Base-by-base conservation (phyloP, 352 stramenopile species). In the Phytophthora colocasiae region DNA sequence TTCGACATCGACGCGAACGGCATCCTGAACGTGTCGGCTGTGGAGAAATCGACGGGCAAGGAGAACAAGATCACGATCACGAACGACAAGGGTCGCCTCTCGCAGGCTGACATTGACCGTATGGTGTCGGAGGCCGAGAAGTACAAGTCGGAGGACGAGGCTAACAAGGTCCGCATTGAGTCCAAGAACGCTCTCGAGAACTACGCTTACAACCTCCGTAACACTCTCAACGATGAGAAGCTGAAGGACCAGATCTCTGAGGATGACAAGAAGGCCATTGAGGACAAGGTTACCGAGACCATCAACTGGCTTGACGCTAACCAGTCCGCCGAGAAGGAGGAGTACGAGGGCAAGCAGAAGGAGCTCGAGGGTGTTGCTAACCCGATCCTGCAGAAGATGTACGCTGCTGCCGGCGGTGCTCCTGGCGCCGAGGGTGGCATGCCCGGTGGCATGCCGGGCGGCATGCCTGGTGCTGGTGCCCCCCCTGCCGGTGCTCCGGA, bases 271-370 rank as follows among this genome's bases (percentile, higher is more conserved):
- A 87, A 91, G 62, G 64, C 51, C 4, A 71, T 89, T 15, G 74
- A 91, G 24, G 90, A 97, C 64, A 95, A 97, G 64, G 94, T 99
- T 39, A 96, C 98, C 19, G 97, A 99, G 73, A 92, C 90, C 22
- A 88, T 99, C 60, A 95, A 99, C 66, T 99, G 97, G 98, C 87
- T 99, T 39, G 97, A 99, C 64, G 91, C 97, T 41, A 96, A 99
- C 50, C 75, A 93, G 73, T 83, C 76, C 9, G 63, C 80, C 5
- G 82, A 91, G 76, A 91, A 89, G 73, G 79, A 90, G 55, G 81
- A 97, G 68, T 97, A 88, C 67, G 90, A 97, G 29, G 58, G 40
- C 26, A 81, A 97, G 76, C 90, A 97, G 78, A 97, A 98, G 74
- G 89, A 97, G 76, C 76, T 97, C 0, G 90, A 97, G 61, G 61